These are phyloP conservation scores for Backusella australiensis DNA, from an alignment of 192 early-diverging fungal species.

Conservation along the genomic window DNA sequence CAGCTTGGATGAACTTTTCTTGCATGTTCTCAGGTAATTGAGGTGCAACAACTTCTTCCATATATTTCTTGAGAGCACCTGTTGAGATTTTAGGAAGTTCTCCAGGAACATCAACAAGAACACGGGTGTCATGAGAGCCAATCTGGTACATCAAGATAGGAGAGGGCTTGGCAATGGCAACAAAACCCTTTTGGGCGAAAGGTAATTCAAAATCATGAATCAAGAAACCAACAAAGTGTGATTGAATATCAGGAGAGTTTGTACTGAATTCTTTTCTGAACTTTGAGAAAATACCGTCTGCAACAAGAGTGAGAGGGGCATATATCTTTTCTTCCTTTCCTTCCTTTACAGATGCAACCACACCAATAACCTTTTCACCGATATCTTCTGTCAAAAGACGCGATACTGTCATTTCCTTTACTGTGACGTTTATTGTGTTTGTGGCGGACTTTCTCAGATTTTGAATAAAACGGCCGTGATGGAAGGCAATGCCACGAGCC, in stretches of 20 bases:
- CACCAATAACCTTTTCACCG: slow-evolving; percentile 55
- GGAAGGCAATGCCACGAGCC: slow-evolving; percentile 77
- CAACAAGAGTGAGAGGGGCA: slow-evolving; percentile 83
- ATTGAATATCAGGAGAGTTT: slow-evolving; percentile 40
- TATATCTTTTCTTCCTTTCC: slow-evolving; percentile 31
- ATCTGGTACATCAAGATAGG: slow-evolving; percentile 95
- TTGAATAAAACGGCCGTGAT: slow-evolving; percentile 92
- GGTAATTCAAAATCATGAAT: slow-evolving; percentile 75
- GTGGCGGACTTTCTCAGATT: slow-evolving; percentile 72
- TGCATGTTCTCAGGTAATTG: slow-evolving; percentile 68
- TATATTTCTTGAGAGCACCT: slow-evolving; percentile 65
- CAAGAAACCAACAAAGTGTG: slow-evolving; percentile 48
- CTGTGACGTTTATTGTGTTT: slow-evolving; percentile 55
- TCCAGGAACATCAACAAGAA: slow-evolving; percentile 91
- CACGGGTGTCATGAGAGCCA: slow-evolving; percentile 81
- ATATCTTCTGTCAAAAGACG: slow-evolving; percentile 28
- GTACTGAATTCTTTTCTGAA: slow-evolving; percentile 78
- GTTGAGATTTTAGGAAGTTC: slow-evolving; percentile 66
- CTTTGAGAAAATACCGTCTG: slow-evolving; percentile 93
- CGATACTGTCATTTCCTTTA: slow-evolving; percentile 74
- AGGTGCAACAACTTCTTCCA: slow-evolving; percentile 64
- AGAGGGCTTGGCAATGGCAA: slow-evolving; percentile 79
- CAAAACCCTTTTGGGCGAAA: slow-evolving; percentile 86
- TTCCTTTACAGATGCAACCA: slow-evolving; percentile 27
- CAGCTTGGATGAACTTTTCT: slow-evolving; percentile 53